Evolutionary conservation across 2,329 filamentous ascomycete genomes (phyloP).

Genomic region (Pseudocercospora vitis): DNA sequence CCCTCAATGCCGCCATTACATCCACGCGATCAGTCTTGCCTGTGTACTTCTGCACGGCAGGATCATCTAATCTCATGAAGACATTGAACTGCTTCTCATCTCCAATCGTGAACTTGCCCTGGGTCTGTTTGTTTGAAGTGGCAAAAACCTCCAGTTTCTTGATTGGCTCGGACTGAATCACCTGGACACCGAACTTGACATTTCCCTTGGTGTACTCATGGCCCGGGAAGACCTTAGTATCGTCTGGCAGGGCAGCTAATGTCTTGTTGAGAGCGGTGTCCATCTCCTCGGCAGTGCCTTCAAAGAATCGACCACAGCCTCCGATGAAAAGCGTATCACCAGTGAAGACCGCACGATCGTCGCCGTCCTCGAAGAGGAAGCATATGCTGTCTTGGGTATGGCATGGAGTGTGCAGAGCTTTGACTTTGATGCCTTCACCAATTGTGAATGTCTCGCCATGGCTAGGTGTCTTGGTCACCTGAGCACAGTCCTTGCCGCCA

Average conservation of each 20-base stretch:
- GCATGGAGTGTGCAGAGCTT: conserved; percentile 90
- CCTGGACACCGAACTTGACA: conserved; percentile 79
- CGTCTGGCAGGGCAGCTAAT: conserved; percentile 76
- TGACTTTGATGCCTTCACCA: conserved; percentile 75
- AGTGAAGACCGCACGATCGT: conserved; percentile 78
- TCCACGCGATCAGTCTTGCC: conserved; percentile 76
- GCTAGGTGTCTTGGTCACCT: conserved; percentile 72
- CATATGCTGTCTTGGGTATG: conserved; percentile 99
- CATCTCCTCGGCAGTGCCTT: conserved; percentile 88
- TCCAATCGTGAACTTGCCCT: conserved; percentile 93
- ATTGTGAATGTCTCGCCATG: conserved; percentile 79
- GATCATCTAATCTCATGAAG: conserved; percentile 88
- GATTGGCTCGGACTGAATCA: conserved; percentile 72
- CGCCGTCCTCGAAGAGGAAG: conserved; percentile 81
- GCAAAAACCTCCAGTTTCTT: conserved; percentile 76
- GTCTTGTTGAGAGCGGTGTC: conserved; percentile 86
- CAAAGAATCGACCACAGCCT: conserved; percentile 94
- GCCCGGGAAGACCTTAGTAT: conserved; percentile 90
- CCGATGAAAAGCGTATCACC: conserved; percentile 96
- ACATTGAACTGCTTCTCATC: conserved; percentile 98
- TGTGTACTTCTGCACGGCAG: conserved; percentile 77
- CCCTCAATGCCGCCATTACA: conserved; percentile 81
- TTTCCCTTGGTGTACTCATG: conserved; percentile 99
- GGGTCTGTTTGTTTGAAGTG: conserved; percentile 78
- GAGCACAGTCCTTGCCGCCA: conserved; percentile 81